These are phyloP conservation scores for Plantago major DNA, from an alignment of 257 asterid species.

Conservation along the genomic window DNA sequence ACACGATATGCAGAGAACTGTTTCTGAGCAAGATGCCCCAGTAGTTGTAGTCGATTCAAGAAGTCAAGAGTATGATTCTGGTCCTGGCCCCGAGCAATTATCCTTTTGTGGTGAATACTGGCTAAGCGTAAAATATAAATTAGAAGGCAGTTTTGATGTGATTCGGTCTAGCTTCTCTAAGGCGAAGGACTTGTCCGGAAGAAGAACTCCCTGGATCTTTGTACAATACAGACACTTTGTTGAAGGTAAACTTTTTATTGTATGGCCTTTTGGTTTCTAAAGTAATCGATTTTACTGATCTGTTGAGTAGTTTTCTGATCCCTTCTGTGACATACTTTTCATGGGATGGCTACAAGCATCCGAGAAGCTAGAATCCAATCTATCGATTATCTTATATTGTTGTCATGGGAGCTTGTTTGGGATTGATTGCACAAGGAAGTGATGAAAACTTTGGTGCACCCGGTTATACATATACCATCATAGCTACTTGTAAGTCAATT, in stretches of 20 bases:
- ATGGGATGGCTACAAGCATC: slow-evolving; percentile 84
- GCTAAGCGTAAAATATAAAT: slow-evolving; percentile 52
- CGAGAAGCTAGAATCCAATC: slow-evolving; percentile 85
- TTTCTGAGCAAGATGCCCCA: slow-evolving; percentile 22
- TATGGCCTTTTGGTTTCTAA: background rate
- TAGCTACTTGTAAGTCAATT: slow-evolving; percentile 76
- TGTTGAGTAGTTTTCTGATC: slow-evolving; percentile 1
- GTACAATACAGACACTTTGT: slow-evolving; percentile 64
- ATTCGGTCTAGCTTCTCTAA: slow-evolving; percentile 49
- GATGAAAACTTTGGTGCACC: slow-evolving; percentile 81
- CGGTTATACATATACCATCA: slow-evolving; percentile 81
- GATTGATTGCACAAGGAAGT: slow-evolving; percentile 58
- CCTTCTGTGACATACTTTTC: background rate
- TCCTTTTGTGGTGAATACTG: slow-evolving; percentile 62
- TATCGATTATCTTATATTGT: slow-evolving; percentile 66
- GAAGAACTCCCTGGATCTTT: slow-evolving; percentile 63
- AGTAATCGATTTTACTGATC: background rate
- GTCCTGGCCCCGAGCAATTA: slow-evolving; percentile 36
- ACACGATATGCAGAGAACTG: slow-evolving; percentile 47
- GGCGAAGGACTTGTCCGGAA: slow-evolving; percentile 66
- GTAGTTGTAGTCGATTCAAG: slow-evolving; percentile 22
- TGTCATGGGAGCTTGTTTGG: slow-evolving; percentile 95
- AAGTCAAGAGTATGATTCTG: slow-evolving; percentile 30
- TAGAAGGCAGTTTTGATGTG: slow-evolving; percentile 52
- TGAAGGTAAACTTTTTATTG: slow-evolving; percentile 50